Conservation (phyloP, 257 asterid genomes). For the Leptodermis oblonga region DNA sequence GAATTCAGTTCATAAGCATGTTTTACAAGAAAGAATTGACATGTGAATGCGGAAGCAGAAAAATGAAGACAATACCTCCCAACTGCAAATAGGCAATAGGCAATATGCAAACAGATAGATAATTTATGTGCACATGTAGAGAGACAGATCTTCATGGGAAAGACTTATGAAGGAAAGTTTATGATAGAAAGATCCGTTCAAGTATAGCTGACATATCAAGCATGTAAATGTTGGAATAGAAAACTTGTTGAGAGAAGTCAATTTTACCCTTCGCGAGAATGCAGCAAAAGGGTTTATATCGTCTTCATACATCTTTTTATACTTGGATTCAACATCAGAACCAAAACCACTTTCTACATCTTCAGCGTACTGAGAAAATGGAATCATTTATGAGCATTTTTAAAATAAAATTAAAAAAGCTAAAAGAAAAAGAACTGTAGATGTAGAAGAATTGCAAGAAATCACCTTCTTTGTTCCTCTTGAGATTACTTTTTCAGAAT, state of each 20-base stretch:
- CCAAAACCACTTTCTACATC: slow-evolving; percentile 93
- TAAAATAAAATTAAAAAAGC: background rate
- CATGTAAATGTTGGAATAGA: slow-evolving; percentile 16
- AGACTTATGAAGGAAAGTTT: background rate
- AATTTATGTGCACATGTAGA: background rate
- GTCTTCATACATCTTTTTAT: slow-evolving; percentile 95
- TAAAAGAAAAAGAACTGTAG: slow-evolving; percentile 16
- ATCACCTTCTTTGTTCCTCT: slow-evolving; percentile 97
- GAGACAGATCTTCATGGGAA: background rate
- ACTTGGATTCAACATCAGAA: slow-evolving; percentile 98
- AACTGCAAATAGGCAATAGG: background rate
- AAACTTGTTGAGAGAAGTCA: slow-evolving; percentile 5
- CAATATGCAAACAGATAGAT: too few relatives aligned
- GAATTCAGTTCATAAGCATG: background rate
- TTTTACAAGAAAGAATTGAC: background rate
- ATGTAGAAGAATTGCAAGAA: slow-evolving; percentile 18
- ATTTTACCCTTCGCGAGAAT: slow-evolving; percentile 78
- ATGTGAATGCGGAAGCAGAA: background rate
- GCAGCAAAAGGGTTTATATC: slow-evolving; percentile 99
- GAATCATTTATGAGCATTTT: background rate
- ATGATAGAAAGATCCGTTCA: background rate
- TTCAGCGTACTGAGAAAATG: slow-evolving; percentile 68
- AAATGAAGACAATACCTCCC: background rate
- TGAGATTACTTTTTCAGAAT: slow-evolving; percentile 89
- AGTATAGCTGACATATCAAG: background rate